phyloP scores from a whole-genome alignment of 2,329 filamentous ascomycete genomes.

The Fusarium paranaense region DNA sequence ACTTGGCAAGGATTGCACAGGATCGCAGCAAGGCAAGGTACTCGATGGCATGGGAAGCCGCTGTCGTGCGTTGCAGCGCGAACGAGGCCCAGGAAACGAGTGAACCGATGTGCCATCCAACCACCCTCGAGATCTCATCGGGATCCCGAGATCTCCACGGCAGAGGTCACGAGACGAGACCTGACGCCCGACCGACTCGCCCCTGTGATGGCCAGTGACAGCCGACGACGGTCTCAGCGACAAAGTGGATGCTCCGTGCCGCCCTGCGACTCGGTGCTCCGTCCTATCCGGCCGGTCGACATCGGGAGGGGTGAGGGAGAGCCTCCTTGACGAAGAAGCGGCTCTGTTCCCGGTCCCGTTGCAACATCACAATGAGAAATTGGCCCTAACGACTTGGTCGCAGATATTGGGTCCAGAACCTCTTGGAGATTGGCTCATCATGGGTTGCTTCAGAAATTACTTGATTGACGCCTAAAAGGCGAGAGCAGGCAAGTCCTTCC shows the following conservation, averaged over 20 bases:
- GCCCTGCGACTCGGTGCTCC: slow-evolving; percentile 19
- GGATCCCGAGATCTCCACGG: slow-evolving; percentile 36
- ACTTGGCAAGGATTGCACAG: slow-evolving; percentile 27
- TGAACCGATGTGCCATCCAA: slow-evolving; percentile 20
- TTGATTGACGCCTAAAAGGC: slow-evolving; percentile 11
- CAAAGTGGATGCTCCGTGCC: slow-evolving; percentile 18
- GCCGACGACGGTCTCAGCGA: not conserved
- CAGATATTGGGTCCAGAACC: slow-evolving; percentile 4
- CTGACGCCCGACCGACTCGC: not conserved
- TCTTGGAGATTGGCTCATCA: not conserved
- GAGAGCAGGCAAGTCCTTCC: slow-evolving; percentile 8
- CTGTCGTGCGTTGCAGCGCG: slow-evolving; percentile 21
- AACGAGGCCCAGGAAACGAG: slow-evolving; percentile 8
- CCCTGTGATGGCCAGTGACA: slow-evolving; percentile 5
- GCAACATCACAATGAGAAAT: slow-evolving; percentile 6
- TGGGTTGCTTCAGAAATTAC: slow-evolving; percentile 11
- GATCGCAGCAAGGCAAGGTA: slow-evolving; percentile 13
- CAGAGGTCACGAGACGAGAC: slow-evolving; percentile 30
- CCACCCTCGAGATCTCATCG: slow-evolving; percentile 39
- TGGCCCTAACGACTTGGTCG: slow-evolving; percentile 2
- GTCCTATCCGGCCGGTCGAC: slow-evolving; percentile 8
- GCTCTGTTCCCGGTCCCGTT: slow-evolving; percentile 21
- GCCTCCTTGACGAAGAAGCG: slow-evolving; percentile 1
- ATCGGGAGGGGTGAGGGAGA: slow-evolving; percentile 1
- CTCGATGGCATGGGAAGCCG: slow-evolving; percentile 11